phyloP scores from a whole-genome alignment of 257 asterid species.

The Coffea canephora region DNA sequence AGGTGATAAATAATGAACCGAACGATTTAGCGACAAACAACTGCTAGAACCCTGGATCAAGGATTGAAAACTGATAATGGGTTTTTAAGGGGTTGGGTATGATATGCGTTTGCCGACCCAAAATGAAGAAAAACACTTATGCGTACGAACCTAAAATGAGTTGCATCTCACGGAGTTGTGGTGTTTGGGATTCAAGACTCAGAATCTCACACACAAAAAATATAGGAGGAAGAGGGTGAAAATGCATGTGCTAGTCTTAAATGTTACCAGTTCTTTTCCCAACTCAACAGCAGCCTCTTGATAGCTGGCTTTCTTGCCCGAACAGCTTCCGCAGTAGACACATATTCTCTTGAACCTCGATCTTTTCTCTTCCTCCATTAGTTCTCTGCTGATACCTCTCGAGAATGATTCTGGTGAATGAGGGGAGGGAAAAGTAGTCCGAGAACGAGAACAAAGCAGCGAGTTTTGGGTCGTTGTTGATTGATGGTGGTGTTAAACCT shows the following conservation, averaged over 20 bases:
- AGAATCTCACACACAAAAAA: not conserved
- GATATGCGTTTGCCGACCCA: not conserved
- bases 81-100: not conserved
- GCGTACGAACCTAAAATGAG: not conserved
- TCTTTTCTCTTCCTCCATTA: conserved; percentile 48
- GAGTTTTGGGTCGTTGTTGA: conserved; percentile 3
- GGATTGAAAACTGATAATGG: not conserved
- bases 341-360: conserved; percentile 78
- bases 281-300: conserved; percentile 83
- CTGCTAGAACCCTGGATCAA: not conserved
- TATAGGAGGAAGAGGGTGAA: not conserved
- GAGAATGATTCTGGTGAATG: conserved; percentile 15
- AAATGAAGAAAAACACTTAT: not conserved
- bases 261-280: conserved; percentile 72
- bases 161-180: not conserved
- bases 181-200: not conserved
- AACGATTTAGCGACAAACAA: not conserved
- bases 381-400: not conserved
- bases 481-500: not conserved
- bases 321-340: conserved; percentile 85
- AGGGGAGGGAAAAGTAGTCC: conserved; percentile 8
- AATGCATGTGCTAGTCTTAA: not conserved
- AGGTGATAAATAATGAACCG: not conserved
- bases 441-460: conserved; percentile 16
- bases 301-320: conserved; percentile 78